Conservation (phyloP, 352 stramenopile species). For the Phytophthora foliorum region DNA sequence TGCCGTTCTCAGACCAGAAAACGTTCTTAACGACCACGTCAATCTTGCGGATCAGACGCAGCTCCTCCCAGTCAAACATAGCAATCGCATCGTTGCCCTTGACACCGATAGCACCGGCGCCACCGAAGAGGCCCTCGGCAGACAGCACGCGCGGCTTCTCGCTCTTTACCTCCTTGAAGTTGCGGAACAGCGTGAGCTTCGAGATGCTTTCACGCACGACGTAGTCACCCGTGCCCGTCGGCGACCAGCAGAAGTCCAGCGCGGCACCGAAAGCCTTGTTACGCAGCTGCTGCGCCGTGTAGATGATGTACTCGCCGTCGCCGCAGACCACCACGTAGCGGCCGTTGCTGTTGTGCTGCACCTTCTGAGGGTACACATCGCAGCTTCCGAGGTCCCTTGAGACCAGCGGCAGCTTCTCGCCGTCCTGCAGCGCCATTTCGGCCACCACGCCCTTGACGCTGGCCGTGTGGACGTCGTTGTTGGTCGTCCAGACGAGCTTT, state of each 20-base stretch:
- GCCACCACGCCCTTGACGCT: slow-evolving; percentile 91
- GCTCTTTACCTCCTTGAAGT: slow-evolving; percentile 98
- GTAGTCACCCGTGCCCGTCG: slow-evolving; percentile 98
- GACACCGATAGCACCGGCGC: slow-evolving; percentile 94
- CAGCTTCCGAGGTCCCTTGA: slow-evolving; percentile 96
- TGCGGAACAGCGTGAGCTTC: slow-evolving; percentile 98
- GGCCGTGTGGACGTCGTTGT: slow-evolving; percentile 98
- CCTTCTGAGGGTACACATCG: slow-evolving; percentile 98
- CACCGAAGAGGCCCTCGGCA: slow-evolving; percentile 97
- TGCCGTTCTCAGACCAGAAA: slow-evolving; percentile 98
- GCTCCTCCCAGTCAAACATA: slow-evolving; percentile 99
- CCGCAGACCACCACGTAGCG: slow-evolving; percentile 98
- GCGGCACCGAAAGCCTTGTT: slow-evolving; percentile 98
- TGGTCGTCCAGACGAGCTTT: slow-evolving; percentile 98
- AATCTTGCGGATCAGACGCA: slow-evolving; percentile 98
- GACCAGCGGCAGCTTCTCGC: slow-evolving; percentile 88
- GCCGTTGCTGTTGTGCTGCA: slow-evolving; percentile 99
- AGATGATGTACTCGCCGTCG: slow-evolving; percentile 99
- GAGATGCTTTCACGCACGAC: slow-evolving; percentile 97
- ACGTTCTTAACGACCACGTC: slow-evolving; percentile 97
- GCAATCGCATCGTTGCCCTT: slow-evolving; percentile 97
- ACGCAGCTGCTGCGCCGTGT: slow-evolving; percentile 96
- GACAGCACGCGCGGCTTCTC: slow-evolving; percentile 95
- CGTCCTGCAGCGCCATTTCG: slow-evolving; percentile 84
- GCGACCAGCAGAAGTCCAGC: slow-evolving; percentile 99